Evolutionary conservation across 139 green algal genomes (phyloP), one percentile per base, ranked within the genome.

Genomic region (Chlorella sp.): DNA sequence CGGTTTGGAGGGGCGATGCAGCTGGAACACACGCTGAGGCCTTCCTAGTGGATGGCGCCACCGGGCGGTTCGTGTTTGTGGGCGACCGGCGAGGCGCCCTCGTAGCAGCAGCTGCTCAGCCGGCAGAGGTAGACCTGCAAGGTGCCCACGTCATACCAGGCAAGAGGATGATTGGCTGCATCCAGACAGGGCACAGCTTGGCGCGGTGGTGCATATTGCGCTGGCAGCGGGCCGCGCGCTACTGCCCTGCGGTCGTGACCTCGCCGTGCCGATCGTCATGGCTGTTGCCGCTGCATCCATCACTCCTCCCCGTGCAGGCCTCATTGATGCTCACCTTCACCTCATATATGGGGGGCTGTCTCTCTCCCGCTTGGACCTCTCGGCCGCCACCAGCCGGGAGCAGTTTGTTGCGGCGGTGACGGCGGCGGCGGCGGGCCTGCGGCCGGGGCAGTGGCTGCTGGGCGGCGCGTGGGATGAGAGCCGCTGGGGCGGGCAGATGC

Each of bases 271-370:
- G 11, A 54, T 54, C 46, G 46, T n/a, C n/a, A n/a, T n/a, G n/a
- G n/a, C n/a, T n/a, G n/a, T n/a, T n/a, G n/a, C n/a, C n/a, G n/a
- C n/a, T n/a, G n/a, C n/a, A n/a, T n/a, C n/a, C n/a, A n/a, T 3
- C 24, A 16, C 51, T 60, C 13, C 51, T 60, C 24, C 24, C 2
- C 51, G 11, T 60, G 51, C 51, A 44, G 93, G 93, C 7, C 87
- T 96, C 32, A 79, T 94, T 0, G 93, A 96, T 82, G 73, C 91
- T 4, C 93, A 96, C 85, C 75, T 94, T n/a, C 93, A 96, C 82
- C 60, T 96, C 2, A 79, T 96, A 5, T 58, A 67, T 7, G 93
- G 86, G 17, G 93, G 93, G 13, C 79, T 95, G 30, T 76, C 80
- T 17, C 85, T 96, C 2, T 65, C 51, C 11, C 48, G 76, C 1